Evolutionary conservation across 2,329 filamentous ascomycete genomes (phyloP).

Genomic region (Phyllosticta ampelicida): DNA sequence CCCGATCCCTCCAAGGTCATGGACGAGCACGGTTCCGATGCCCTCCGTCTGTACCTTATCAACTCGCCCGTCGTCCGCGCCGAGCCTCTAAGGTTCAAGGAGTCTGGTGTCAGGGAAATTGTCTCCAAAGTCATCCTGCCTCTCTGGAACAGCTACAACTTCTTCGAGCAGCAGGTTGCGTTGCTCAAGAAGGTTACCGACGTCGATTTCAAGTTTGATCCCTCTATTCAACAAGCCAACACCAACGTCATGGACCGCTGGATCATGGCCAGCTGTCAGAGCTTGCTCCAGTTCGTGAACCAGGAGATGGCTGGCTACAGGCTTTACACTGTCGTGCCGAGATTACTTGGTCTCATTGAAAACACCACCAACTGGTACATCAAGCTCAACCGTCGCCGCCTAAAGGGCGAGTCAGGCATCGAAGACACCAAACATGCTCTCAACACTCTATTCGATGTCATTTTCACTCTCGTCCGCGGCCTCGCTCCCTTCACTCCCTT

Average conservation of each 20-base stretch:
- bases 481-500: slow-evolving; percentile 94
- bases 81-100: slow-evolving; percentile 84
- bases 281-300: slow-evolving; percentile 82
- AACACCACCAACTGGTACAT: slow-evolving; percentile 99
- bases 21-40: slow-evolving; percentile 81
- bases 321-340: slow-evolving; percentile 79
- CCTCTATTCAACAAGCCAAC: slow-evolving; percentile 62
- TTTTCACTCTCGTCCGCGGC: slow-evolving; percentile 78
- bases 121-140: slow-evolving; percentile 84
- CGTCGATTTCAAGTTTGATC: slow-evolving; percentile 69
- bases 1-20: slow-evolving; percentile 78
- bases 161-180: slow-evolving; percentile 81
- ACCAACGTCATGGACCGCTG: slow-evolving; percentile 92
- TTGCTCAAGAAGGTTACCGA: slow-evolving; percentile 77
- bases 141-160: slow-evolving; percentile 94
- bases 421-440: slow-evolving; percentile 83
- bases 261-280: slow-evolving; percentile 89
- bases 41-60: slow-evolving; percentile 87
- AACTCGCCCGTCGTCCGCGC: slow-evolving; percentile 92
- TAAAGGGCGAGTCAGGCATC: slow-evolving; percentile 81
- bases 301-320: slow-evolving; percentile 71
- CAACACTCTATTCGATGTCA: slow-evolving; percentile 87
- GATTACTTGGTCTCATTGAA: slow-evolving; percentile 73
- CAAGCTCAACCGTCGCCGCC: slow-evolving; percentile 78
- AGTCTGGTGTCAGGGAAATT: slow-evolving; percentile 85